Conservation (phyloP, 441 rosid genomes). For the Euphorbia corollata region DNA sequence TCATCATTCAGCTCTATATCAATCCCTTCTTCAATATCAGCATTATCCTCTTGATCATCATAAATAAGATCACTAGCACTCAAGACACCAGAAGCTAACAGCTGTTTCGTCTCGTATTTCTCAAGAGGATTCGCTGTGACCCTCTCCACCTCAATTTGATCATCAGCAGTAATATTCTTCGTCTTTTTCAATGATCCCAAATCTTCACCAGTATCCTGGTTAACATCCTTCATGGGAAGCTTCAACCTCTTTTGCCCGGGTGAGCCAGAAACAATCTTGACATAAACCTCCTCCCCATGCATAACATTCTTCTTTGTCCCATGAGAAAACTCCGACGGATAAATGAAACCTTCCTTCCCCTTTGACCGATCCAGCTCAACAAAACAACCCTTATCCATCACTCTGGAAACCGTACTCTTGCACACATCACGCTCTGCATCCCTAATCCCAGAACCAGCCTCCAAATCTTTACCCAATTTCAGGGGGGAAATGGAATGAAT, state of each 20-base stretch:
- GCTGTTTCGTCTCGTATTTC: constrained; percentile 70
- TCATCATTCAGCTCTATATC: constrained; percentile 76
- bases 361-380: constrained; percentile 50
- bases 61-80: constrained; percentile 46
- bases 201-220: constrained; percentile 62
- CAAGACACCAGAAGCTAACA: constrained; percentile 70
- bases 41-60: constrained; percentile 67
- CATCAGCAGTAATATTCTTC: constrained; percentile 32
- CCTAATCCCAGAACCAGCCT: constrained; percentile 16
- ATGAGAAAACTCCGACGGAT: constrained; percentile 39
- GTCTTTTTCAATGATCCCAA: constrained; percentile 45
- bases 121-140: constrained; percentile 70
- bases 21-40: constrained; percentile 70
- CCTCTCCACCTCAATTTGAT: constrained; percentile 25
- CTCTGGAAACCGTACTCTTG: constrained; percentile 57
- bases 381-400: constrained; percentile 59
- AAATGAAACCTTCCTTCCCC: constrained; percentile 69
- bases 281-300: constrained; percentile 58
- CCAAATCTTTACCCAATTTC: constrained; percentile 27
- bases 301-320: constrained; percentile 42
- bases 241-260: constrained; percentile 34
- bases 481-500: constrained; percentile 54
- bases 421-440: constrained; percentile 30
- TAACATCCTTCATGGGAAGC: constrained; percentile 65
- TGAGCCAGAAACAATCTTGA: constrained; percentile 52